Evolutionary conservation across 805 yeast genomes (phyloP).

Genomic region (Metahyphopichia silvanorum): DNA sequence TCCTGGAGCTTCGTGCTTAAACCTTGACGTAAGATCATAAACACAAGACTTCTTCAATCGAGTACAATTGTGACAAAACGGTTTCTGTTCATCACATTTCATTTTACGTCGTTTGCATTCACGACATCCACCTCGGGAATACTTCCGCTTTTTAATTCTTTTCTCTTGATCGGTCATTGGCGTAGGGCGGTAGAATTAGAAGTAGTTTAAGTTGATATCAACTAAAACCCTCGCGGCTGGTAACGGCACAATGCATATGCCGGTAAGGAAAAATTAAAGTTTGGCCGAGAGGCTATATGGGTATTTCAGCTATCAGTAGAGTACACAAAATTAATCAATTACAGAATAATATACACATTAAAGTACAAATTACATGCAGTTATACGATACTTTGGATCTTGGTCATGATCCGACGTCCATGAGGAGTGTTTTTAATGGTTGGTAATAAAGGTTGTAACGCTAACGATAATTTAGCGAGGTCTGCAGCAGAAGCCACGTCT

Average conservation of each 20-base stretch:
- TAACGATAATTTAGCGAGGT: slow-evolving; percentile 54
- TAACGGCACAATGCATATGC: no score
- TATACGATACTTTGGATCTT: slow-evolving; percentile 39
- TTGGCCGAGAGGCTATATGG: no score
- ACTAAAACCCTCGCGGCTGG: no score
- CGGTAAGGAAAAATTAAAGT: no score
- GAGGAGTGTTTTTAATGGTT: slow-evolving; percentile 85
- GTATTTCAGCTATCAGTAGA: no score
- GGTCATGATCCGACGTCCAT: slow-evolving; percentile 88
- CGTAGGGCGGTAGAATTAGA: no score
- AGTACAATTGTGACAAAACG: slow-evolving; percentile 34
- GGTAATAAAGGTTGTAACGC: slow-evolving; percentile 72
- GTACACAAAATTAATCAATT: no score
- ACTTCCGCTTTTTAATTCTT: slow-evolving; percentile 33
- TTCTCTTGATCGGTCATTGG: no score
- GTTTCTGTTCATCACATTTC: slow-evolving; percentile 41
- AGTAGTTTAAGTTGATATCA: no score
- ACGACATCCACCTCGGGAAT: slow-evolving; percentile 38
- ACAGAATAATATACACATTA: no score
- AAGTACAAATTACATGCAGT: background rate
- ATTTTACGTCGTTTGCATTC: slow-evolving; percentile 43
- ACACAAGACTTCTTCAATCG: slow-evolving; percentile 30
- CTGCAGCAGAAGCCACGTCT: slow-evolving; percentile 50
- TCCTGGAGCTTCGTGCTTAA: slow-evolving; percentile 1
- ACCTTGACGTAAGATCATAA: slow-evolving; percentile 15